Percentiles rank a stretch among this genome's conserved stretches.
phyloP scores from a whole-genome alignment of 495 filamentous ascomycete species.

The Aspergillus cavernicola region DNA sequence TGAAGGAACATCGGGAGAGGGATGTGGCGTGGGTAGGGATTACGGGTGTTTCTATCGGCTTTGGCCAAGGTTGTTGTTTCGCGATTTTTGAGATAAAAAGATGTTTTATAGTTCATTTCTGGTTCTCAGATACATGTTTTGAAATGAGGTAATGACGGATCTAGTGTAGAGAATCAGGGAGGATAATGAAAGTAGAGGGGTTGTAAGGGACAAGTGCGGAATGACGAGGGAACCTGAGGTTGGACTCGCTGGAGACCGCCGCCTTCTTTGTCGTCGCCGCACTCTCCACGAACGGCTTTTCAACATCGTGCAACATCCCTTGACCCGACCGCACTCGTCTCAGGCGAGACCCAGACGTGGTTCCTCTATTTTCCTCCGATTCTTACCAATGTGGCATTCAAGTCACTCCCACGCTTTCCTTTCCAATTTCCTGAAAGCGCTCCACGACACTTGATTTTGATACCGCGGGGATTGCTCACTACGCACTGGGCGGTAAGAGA shows the following conservation, averaged over 20 bases:
- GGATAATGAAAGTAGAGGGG: no score
- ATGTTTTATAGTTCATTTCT: no score
- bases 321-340: constrained; percentile 8
- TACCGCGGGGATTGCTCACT: constrained; percentile 14
- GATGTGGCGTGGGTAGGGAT: no score
- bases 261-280: constrained; percentile 15
- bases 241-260: constrained; percentile 10
- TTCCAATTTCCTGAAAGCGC: constrained; percentile 40
- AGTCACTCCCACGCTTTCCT: constrained; percentile 38
- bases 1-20: no score
- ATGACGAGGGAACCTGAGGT: no score
- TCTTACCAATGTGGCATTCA: constrained; percentile 43
- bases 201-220: no score
- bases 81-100: no score
- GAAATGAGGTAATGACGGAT: no score
- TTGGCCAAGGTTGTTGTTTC: no score
- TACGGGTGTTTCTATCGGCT: no score
- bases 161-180: no score
- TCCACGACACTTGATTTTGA: constrained; percentile 29
- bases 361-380: not conserved
- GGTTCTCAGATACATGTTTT: no score
- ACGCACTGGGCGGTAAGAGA: constrained; percentile 32
- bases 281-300: constrained; percentile 6
- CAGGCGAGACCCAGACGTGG: constrained; percentile 10
- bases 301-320: constrained; percentile 11